Evolutionary conservation across 2,329 filamentous ascomycete species (phyloP).

Genomic region (Rosellinia necatrix): DNA sequence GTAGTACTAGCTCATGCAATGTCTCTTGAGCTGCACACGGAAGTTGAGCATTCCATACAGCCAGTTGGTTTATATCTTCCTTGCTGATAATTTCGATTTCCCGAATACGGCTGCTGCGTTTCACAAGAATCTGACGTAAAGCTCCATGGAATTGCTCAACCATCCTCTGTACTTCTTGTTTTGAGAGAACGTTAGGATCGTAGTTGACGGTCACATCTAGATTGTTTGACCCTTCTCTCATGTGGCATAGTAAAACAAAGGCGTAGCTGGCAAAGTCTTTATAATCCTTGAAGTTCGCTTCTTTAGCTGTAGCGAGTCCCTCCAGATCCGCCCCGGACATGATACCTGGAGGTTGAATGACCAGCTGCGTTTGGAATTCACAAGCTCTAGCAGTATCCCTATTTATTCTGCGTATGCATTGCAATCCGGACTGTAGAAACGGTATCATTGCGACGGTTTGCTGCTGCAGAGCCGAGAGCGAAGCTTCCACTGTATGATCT

Average conservation of each 20-base stretch:
- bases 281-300: background rate
- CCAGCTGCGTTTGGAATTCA: constrained; percentile 13
- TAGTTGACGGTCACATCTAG: constrained; percentile 1
- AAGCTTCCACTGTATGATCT: constrained; percentile 1
- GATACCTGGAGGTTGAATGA: constrained; percentile 5
- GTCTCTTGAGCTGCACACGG: background rate
- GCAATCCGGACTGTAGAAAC: constrained; percentile 10
- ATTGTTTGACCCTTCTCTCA: constrained; percentile 3
- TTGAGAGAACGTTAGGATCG: background rate
- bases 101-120: background rate
- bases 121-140: background rate
- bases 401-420: constrained; percentile 13
- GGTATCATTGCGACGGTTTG: constrained; percentile 3
- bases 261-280: constrained; percentile 13
- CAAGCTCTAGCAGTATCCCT: constrained; percentile 4
- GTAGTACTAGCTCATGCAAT: constrained; percentile 1
- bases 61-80: constrained; percentile 10
- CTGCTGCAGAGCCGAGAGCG: background rate
- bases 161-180: background rate
- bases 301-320: background rate
- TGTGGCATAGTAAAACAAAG: constrained; percentile 5
- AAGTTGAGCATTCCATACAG: constrained; percentile 1
- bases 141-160: constrained; percentile 15
- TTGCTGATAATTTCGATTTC: constrained; percentile 13
- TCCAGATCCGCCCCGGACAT: background rate